Conservation (phyloP, 2,329 filamentous ascomycete genomes). For the Sarocladiaceae sp. region DNA sequence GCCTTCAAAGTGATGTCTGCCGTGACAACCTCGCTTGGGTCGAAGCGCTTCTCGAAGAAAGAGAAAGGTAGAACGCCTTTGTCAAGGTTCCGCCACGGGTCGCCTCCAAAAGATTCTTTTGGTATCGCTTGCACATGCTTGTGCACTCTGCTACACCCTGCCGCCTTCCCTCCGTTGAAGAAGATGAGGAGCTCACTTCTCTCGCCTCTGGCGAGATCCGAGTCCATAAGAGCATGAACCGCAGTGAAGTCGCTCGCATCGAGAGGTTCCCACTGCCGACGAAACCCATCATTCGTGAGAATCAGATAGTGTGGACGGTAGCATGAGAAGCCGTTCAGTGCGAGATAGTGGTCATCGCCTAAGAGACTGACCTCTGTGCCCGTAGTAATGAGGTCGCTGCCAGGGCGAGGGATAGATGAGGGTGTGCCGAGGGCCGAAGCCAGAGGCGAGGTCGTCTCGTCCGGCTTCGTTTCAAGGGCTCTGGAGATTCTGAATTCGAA, state of each 20-base stretch:
- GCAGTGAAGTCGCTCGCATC: conserved; percentile 32
- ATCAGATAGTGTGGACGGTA: conserved; percentile 41
- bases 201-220: conserved; percentile 12
- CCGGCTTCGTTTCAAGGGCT: conserved; percentile 13
- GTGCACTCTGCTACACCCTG: conserved; percentile 40
- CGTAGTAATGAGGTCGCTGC: conserved; percentile 34
- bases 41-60: conserved; percentile 18
- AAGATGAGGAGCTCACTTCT: conserved; percentile 29
- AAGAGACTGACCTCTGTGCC: conserved; percentile 34
- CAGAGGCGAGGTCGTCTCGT: conserved; percentile 2
- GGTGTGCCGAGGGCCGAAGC: not conserved
- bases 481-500: conserved; percentile 14
- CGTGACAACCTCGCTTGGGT: conserved; percentile 19
- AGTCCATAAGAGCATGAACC: conserved; percentile 24
- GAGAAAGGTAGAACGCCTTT: conserved; percentile 20
- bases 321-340: conserved; percentile 42
- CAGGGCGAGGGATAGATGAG: not conserved
- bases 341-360: conserved; percentile 35
- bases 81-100: conserved; percentile 21
- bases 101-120: conserved; percentile 16
- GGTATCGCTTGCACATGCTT: conserved; percentile 43
- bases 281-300: conserved; percentile 38
- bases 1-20: conserved; percentile 18
- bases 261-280: conserved; percentile 38
- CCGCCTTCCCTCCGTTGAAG: conserved; percentile 39